Evolutionary conservation across 805 yeast genomes (phyloP), one percentile per base, ranked within the genome.

Genomic region (Ogataea thermomethanolica): DNA sequence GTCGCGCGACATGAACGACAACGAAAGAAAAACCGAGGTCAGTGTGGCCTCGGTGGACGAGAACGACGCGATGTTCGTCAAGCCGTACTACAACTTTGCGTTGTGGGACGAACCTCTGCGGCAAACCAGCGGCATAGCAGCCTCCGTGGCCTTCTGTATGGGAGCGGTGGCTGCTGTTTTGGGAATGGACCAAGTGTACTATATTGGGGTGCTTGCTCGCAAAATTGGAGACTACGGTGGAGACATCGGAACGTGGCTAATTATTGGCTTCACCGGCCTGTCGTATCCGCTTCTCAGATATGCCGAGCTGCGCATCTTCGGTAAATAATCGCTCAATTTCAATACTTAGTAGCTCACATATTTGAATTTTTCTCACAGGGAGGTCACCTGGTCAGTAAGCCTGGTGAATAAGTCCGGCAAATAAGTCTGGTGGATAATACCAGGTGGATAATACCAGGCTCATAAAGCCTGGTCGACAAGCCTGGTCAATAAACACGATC

Each of bases 141-240:
- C 95, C 0, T 62, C 81, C 3, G 51, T 71, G 13, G 73, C 89
- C 1, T 86, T 86, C 51, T 51, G 75, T 3, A 64, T 73, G 39
- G 96, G 95, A 32, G 81, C 81, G 12, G 84, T 77, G 0, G 95
- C 95, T 33, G 95, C 87, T 0, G 87, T 84, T 2, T 65, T 87
- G 14, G 95, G 95, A 6, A 88, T 88, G 96, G 73, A 84, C 20
- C 96, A 88, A 59, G 84, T 79, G 6, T 88, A 88, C 62, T 88
- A 83, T 71, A 68, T 74, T 6, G 96, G 95, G 0, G 87, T 87
- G 0, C 50, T 87, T 8, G 95, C 95, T 9, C 61, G 60, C 22
- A 52, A 67, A 4, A 65, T 84, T 11, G 95, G 95, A 14, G 79
- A 71, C 5, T 59, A 61, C 45, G 89, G 85, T 41, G 95, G 88